phyloP scores from a whole-genome alignment of 352 stramenopile genomes.

The Phytophthora capsici region DNA sequence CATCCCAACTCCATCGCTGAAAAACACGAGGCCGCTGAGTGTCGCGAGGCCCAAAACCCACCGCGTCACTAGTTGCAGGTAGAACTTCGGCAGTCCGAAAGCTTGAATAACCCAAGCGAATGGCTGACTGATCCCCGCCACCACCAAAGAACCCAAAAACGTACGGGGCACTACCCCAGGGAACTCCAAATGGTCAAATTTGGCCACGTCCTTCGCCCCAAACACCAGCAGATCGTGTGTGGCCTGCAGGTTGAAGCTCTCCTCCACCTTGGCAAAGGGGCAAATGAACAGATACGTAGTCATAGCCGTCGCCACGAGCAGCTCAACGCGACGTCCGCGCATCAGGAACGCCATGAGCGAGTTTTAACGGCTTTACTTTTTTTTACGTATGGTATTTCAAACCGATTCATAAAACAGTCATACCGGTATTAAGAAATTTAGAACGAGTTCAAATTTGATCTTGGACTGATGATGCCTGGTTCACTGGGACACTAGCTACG shows the following conservation, averaged over 20 bases:
- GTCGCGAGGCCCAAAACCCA: slow-evolving; percentile 68
- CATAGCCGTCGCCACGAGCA: slow-evolving; percentile 47
- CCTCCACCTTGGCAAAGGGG: slow-evolving; percentile 94
- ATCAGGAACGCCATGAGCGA: slow-evolving; percentile 36
- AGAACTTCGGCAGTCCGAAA: slow-evolving; percentile 48
- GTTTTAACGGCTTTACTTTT: no score
- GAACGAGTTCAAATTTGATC: no score
- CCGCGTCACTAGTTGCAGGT: slow-evolving; percentile 67
- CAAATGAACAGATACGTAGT: slow-evolving; percentile 61
- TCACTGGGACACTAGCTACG: slow-evolving; percentile 60
- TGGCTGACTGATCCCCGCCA: slow-evolving; percentile 58
- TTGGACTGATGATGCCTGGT: not conserved
- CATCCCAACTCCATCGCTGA: slow-evolving; percentile 63
- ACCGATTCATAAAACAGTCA: no score
- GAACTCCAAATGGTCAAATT: slow-evolving; percentile 98
- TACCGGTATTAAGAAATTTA: no score
- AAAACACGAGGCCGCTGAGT: slow-evolving; percentile 57
- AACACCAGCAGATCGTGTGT: slow-evolving; percentile 96
- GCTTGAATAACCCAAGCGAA: slow-evolving; percentile 39
- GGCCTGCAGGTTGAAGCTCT: slow-evolving; percentile 99
- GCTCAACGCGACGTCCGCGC: slow-evolving; percentile 37
- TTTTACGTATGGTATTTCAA: not conserved
- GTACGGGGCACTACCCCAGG: slow-evolving; percentile 98
- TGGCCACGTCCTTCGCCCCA: slow-evolving; percentile 43
- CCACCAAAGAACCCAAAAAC: slow-evolving; percentile 91